Base-by-base conservation (phyloP, 192 early-diverging fungal genomes). In the Entrophospora sp. region DNA sequence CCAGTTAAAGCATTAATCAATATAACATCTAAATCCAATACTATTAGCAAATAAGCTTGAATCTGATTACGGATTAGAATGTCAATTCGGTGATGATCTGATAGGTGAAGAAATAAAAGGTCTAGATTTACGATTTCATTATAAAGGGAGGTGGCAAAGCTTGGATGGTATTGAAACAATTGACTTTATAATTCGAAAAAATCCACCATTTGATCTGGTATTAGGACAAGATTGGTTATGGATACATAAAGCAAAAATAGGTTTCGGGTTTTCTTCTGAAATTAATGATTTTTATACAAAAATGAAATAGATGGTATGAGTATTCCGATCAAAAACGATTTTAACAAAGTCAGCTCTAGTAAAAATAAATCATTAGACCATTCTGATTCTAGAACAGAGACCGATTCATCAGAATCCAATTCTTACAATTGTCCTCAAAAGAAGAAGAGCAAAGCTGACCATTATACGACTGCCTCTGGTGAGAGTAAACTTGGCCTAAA, bases 201-300 rank as follows among this genome's bases (percentile, higher is more conserved):
- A 53, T 53, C 30, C 51, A 53, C 30, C 51, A 32, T 53, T 53
- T 27, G 51, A 53, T 53, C 51, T 53, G 51, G 51, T 53, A 27
- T 53, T 53, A 32, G 51, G 25, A 25, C 51, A 53, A 53, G 51
- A 27, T 31, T 53, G 51, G 51, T 53, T 53, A 53, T 53, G 51
- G 24, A 18, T 53, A 27, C 51, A 32, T 32, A 10, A 53, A 53
- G 51, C 24, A 53, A 53, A 53, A 27, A 53, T 53, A 27, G 16
- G 5, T 16, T 44, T 44, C 16, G 16, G 18, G 16, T 44, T 44
- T 13, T 44, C 51, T 53, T 16, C 24, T 16, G 51, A 27, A 53
- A 32, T 5, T 25, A 5, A 10, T 53, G 30, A 27, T 53, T 16
- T 5, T 27, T 16, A 32, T 53, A 4, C 51, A 25, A 53, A 53